phyloP scores from a whole-genome alignment of 108 stramenopile species.

The Pseudonitzschia multiseries region DNA sequence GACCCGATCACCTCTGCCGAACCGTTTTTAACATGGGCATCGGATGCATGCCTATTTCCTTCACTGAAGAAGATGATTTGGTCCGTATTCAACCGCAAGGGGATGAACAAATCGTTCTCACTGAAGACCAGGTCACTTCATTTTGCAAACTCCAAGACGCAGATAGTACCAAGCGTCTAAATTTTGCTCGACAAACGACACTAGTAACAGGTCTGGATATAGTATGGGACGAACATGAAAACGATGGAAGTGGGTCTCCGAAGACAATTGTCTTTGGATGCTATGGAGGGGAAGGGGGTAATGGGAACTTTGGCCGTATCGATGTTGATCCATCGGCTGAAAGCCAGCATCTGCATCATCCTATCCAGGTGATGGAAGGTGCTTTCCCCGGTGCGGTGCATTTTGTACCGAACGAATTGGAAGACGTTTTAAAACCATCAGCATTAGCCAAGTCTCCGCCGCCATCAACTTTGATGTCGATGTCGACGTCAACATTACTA shows the following conservation, averaged over 20 bases:
- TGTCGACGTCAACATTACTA: neutral
- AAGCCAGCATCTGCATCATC: neutral
- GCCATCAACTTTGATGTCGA: neutral
- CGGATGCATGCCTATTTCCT: slow-evolving; percentile 16
- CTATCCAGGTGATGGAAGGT: slow-evolving; percentile 1
- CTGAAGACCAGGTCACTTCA: neutral
- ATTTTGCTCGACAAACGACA: neutral
- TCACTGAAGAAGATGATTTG: neutral
- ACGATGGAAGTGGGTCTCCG: slow-evolving; percentile 2
- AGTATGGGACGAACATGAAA: slow-evolving; percentile 11
- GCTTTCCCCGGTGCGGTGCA: slow-evolving; percentile 15
- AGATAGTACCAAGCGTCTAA: no score
- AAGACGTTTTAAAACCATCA: neutral
- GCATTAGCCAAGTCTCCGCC: neutral
- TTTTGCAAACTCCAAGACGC: neutral
- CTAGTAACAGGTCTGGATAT: slow-evolving; percentile 23
- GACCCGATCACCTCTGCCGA: slow-evolving; percentile 16
- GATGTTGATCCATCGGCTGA: neutral
- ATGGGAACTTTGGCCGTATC: slow-evolving; percentile 23
- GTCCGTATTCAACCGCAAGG: neutral
- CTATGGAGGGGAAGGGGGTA: slow-evolving; percentile 12
- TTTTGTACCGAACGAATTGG: neutral
- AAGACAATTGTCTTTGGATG: slow-evolving; percentile 24
- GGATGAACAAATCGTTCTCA: slow-evolving; percentile 8
- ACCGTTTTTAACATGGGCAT: slow-evolving; percentile 15